Base-by-base conservation (phyloP, 805 yeast species). In the Clavispora vitiphila region DNA sequence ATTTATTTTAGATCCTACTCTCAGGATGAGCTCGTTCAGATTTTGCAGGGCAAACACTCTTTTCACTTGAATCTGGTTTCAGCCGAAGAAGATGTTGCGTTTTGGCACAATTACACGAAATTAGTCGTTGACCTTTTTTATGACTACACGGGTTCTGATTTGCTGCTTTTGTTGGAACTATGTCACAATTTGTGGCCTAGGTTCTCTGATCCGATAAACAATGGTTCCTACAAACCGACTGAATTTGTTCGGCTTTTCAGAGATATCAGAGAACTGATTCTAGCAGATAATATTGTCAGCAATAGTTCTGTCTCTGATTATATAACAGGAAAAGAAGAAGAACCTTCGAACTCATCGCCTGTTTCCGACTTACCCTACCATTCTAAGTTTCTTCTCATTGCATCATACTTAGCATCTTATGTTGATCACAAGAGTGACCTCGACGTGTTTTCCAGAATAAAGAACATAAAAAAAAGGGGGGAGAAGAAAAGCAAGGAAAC, bases 361-460 rank as follows among this genome's bases (percentile, higher is more conserved):
- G 54, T 60, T 12, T 51, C 71, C 39, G 82, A 80, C 48, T 62
- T 86, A 32, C 79, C 90, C 0, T 57, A 55, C 8, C 72, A 77
- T 38, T 75, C 91, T 2, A 84, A 86, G 55, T 86, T 76, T 55
- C 62, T 90, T n/a, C 61, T 89, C 12, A 74, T 88, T 24, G 87
- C 96, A 1, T 81, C 95, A 1, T 90, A 84, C 58, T 64, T 89
- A 37, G 95, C 96, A 1, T 87, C 96, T 0, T 85, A 77, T 55
- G 77, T 80, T 42, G 85, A 83, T 23, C 80, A 83, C 2, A 76
- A 78, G 46, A 75, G 74, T 54, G 97, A 89, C 60, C 65, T 80
- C 53, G 75, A 78, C 39, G 67, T 77, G 40, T 90, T 86, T 54
- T 83, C 96, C 24, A 78, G 73, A 45, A 66, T 83, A 34, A 64